Evolutionary conservation across 768 basidiomycete genomes (phyloP).

Genomic region (Lactarius hengduanensis): DNA sequence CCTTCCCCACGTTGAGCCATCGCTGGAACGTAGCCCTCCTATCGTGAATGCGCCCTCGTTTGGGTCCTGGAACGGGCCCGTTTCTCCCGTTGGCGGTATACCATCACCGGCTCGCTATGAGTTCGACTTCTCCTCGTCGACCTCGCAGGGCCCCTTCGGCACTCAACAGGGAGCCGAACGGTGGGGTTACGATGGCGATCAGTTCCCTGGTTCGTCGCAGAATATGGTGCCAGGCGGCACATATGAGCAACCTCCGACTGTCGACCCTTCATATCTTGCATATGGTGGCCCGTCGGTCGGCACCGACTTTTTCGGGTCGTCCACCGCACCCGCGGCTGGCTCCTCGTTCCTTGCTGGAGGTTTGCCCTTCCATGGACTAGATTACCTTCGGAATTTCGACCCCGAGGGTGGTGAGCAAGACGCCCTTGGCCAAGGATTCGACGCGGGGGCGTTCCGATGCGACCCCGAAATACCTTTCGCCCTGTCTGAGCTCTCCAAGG

Average conservation of each 20-base stretch:
- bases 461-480: slow-evolving; percentile 80
- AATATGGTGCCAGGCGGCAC: slow-evolving; percentile 1
- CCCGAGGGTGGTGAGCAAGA: slow-evolving; percentile 48
- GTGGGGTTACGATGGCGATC: slow-evolving; percentile 25
- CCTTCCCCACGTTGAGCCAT: slow-evolving; percentile 49
- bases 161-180: slow-evolving; percentile 7
- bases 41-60: slow-evolving; percentile 44
- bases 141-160: slow-evolving; percentile 19
- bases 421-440: slow-evolving; percentile 58
- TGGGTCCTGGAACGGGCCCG: slow-evolving; percentile 30
- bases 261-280: slow-evolving; percentile 29
- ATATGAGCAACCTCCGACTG: slow-evolving; percentile 25
- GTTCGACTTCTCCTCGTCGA: slow-evolving; percentile 23
- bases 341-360: slow-evolving; percentile 69
- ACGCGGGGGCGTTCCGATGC: slow-evolving; percentile 68
- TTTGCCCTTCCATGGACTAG: slow-evolving; percentile 81
- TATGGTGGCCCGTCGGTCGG: slow-evolving; percentile 13
- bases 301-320: slow-evolving; percentile 39
- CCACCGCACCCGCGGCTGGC: slow-evolving; percentile 50
- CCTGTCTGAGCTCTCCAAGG: slow-evolving; percentile 37
- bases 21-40: slow-evolving; percentile 57
- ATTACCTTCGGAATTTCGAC: slow-evolving; percentile 78
- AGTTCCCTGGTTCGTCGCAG: slow-evolving; percentile 21
- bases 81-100: slow-evolving; percentile 22
- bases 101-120: slow-evolving; percentile 27